phyloP scores from a whole-genome alignment of 2,329 filamentous ascomycete species.

The Cercospora janseana region DNA sequence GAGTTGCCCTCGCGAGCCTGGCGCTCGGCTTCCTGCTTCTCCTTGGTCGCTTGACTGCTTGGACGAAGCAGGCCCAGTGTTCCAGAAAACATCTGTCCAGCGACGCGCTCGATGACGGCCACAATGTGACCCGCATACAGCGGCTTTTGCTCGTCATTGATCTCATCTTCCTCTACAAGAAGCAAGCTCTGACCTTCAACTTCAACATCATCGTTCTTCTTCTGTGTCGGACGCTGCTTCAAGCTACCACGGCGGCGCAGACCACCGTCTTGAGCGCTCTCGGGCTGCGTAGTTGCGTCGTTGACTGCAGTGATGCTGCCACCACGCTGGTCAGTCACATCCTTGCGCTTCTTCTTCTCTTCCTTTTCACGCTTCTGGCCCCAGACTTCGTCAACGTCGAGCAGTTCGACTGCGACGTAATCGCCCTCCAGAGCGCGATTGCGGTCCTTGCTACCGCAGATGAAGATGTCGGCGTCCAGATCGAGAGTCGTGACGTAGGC shows the following conservation, averaged over 20 bases:
- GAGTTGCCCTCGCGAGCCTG: slow-evolving; percentile 75
- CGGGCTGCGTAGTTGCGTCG: slow-evolving; percentile 56
- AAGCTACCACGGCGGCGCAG: slow-evolving; percentile 91
- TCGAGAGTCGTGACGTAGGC: slow-evolving; percentile 95
- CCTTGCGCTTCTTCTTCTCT: slow-evolving; percentile 99
- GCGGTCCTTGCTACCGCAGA: slow-evolving; percentile 97
- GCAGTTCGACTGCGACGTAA: slow-evolving; percentile 88
- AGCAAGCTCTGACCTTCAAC: slow-evolving; percentile 96
- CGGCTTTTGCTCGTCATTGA: slow-evolving; percentile 96
- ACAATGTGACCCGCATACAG: slow-evolving; percentile 96
- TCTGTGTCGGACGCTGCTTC: slow-evolving; percentile 93
- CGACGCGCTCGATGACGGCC: slow-evolving; percentile 92
- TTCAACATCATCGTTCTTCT: slow-evolving; percentile 99
- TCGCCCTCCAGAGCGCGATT: slow-evolving; percentile 96
- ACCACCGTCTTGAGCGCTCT: slow-evolving; percentile 71
- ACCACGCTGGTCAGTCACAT: slow-evolving; percentile 88
- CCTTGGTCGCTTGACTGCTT: slow-evolving; percentile 97
- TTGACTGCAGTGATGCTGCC: slow-evolving; percentile 68
- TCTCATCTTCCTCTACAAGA: slow-evolving; percentile 96
- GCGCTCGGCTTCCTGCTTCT: slow-evolving; percentile 97
- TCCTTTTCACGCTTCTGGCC: slow-evolving; percentile 98
- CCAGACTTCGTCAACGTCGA: slow-evolving; percentile 98
- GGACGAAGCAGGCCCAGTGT: slow-evolving; percentile 90
- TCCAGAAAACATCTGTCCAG: slow-evolving; percentile 97
- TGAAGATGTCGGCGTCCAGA: slow-evolving; percentile 97